Conservation (phyloP, 257 asterid genomes). For the Lycium barbarum region DNA sequence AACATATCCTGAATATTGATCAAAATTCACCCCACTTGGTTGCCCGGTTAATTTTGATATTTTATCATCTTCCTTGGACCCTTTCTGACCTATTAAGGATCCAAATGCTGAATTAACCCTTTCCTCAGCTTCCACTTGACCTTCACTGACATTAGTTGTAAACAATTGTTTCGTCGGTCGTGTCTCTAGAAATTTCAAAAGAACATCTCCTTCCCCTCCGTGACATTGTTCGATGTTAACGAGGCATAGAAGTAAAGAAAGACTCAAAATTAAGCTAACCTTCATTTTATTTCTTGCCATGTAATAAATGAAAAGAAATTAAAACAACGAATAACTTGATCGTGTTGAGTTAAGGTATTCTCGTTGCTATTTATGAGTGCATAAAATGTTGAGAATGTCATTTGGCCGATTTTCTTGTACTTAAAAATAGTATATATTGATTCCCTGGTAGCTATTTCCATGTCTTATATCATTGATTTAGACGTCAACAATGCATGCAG, state of each 20-base stretch:
- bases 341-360: neutral
- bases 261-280: conserved; percentile 26
- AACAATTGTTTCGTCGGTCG: conserved; percentile 24
- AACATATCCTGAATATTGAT: conserved; percentile 51
- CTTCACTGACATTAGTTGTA: neutral
- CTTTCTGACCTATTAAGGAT: conserved; percentile 38
- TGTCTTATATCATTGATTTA: neutral
- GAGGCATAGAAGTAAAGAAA: conserved; percentile 37
- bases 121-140: neutral
- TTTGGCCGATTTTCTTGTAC: neutral
- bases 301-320: neutral
- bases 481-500: neutral
- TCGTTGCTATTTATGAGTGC: neutral
- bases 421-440: neutral
- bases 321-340: neutral
- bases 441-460: neutral
- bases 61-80: conserved; percentile 40
- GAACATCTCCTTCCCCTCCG: conserved; percentile 42
- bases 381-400: neutral
- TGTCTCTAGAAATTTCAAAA: conserved; percentile 29
- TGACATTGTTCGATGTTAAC: conserved; percentile 41
- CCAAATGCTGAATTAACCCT: conserved; percentile 30
- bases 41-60: conserved; percentile 49
- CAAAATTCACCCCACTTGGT: conserved; percentile 40
- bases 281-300: conserved; percentile 40